These are phyloP conservation scores for Circinella minor DNA, from an alignment of 371 early-diverging fungal genomes.

Conservation along the genomic window DNA sequence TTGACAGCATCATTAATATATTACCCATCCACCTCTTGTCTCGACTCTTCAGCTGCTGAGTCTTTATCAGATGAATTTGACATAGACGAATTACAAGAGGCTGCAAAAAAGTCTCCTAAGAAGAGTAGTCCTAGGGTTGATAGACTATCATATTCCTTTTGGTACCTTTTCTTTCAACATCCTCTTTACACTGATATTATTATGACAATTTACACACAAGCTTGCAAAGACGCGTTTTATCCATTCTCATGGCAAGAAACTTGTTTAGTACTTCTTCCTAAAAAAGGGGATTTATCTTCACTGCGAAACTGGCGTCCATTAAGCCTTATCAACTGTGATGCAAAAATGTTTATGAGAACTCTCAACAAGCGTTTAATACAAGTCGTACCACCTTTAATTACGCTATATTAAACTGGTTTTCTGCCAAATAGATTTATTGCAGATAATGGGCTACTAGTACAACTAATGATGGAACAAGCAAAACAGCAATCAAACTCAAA, in stretches of 20 bases:
- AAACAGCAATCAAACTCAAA: neutral
- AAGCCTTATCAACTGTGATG: constrained; percentile 22
- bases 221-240: constrained; percentile 8
- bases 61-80: too few species aligned
- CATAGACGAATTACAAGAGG: too few species aligned
- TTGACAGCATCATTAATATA: too few species aligned
- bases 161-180: constrained; percentile 16
- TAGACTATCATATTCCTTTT: constrained; percentile 8
- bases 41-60: too few species aligned
- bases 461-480: neutral
- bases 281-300: constrained; percentile 22
- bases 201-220: constrained; percentile 17
- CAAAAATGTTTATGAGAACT: constrained; percentile 21
- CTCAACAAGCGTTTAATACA: neutral
- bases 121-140: constrained; percentile 12
- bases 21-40: too few species aligned
- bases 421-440: constrained; percentile 12
- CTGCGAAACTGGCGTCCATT: constrained; percentile 39
- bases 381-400: too few species aligned
- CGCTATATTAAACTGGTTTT: constrained; percentile 24
- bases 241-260: constrained; percentile 33
- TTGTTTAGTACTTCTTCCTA: constrained; percentile 21
- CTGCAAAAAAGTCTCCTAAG: too few species aligned
- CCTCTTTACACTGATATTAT: constrained; percentile 1
- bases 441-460: constrained; percentile 16